These are phyloP conservation scores for Cardiospermum halicacabum DNA, from an alignment of 345 rosid genomes.

Conservation along the genomic window DNA sequence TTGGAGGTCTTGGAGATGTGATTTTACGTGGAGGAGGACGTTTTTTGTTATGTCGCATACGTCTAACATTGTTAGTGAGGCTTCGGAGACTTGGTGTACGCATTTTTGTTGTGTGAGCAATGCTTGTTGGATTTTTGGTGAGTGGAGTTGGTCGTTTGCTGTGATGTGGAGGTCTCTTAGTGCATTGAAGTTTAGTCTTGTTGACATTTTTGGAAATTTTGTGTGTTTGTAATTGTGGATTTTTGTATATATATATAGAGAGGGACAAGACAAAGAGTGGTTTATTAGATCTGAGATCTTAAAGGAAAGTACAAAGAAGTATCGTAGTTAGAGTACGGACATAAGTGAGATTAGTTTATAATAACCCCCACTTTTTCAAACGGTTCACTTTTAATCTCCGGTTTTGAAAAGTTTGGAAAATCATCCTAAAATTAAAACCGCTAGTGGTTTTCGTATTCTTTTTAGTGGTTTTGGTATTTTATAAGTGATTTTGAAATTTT, in stretches of 20 bases:
- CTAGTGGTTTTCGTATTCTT: no score
- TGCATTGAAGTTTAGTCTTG: constrained; percentile 48
- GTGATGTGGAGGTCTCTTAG: constrained; percentile 66
- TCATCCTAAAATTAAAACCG: no score
- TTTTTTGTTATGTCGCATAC: constrained; percentile 55
- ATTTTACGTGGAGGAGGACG: constrained; percentile 53
- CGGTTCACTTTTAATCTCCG: no score
- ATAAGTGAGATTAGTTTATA: no score
- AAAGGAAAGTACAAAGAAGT: constrained; percentile 39
- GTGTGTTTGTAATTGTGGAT: no score
- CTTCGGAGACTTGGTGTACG: constrained; percentile 51
- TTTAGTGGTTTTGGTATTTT: no score
- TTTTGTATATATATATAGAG: no score
- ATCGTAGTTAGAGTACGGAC: constrained; percentile 42
- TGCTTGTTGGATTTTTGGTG: constrained; percentile 44
- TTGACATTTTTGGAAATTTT: no score
- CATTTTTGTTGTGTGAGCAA: constrained; percentile 48
- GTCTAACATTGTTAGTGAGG: constrained; percentile 69
- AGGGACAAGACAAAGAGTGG: constrained; percentile 14
- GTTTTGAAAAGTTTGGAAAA: no score
- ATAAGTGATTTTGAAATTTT: no score
- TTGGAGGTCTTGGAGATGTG: constrained; percentile 50
- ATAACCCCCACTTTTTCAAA: no score
- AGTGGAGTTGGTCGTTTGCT: constrained; percentile 68
- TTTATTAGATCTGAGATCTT: constrained; percentile 26